Percentiles rank a stretch among this genome's conserved stretches.
Conservation (phyloP, 306 rosid species). For the Lagenaria siceraria region DNA sequence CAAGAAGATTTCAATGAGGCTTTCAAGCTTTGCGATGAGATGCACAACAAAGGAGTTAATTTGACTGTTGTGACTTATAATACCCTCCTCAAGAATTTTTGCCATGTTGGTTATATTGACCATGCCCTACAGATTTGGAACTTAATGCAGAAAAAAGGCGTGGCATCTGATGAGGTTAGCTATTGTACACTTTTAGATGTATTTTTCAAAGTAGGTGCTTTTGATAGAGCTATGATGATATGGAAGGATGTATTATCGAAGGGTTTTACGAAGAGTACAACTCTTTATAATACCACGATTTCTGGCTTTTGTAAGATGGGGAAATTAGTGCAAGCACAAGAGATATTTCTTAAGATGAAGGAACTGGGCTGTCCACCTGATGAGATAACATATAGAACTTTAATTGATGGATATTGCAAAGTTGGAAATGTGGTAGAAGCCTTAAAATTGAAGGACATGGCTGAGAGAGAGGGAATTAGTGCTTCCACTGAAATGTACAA, state of each 20-base stretch:
- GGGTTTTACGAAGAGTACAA: slow-evolving; percentile 38
- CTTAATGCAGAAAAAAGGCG: slow-evolving; percentile 44
- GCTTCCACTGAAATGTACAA: slow-evolving; percentile 73
- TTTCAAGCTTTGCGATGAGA: slow-evolving; percentile 45
- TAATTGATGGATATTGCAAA: slow-evolving; percentile 64
- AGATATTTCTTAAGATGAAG: slow-evolving; percentile 51
- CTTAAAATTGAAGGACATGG: slow-evolving; percentile 40
- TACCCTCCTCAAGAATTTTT: slow-evolving; percentile 55
- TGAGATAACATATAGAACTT: slow-evolving; percentile 55
- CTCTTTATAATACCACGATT: slow-evolving; percentile 62
- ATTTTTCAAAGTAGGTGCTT: slow-evolving; percentile 48
- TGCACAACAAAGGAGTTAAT: slow-evolving; percentile 38
- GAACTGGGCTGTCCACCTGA: slow-evolving; percentile 65
- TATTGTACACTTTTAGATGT: slow-evolving; percentile 68
- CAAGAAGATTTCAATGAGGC: slow-evolving; percentile 20
- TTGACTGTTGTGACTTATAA: slow-evolving; percentile 59
- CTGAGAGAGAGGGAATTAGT: slow-evolving; percentile 35
- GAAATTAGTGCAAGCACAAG: slow-evolving; percentile 50
- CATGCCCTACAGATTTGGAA: slow-evolving; percentile 57
- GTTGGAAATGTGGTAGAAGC: slow-evolving; percentile 50
- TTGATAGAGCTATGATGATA: slow-evolving; percentile 32
- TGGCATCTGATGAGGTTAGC: slow-evolving; percentile 52
- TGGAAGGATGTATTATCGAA: slow-evolving; percentile 57
- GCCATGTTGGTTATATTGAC: slow-evolving; percentile 25
- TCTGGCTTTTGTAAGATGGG: slow-evolving; percentile 75